Evolutionary conservation across 2,329 filamentous ascomycete genomes (phyloP).

Genomic region (Cordyceps javanica): DNA sequence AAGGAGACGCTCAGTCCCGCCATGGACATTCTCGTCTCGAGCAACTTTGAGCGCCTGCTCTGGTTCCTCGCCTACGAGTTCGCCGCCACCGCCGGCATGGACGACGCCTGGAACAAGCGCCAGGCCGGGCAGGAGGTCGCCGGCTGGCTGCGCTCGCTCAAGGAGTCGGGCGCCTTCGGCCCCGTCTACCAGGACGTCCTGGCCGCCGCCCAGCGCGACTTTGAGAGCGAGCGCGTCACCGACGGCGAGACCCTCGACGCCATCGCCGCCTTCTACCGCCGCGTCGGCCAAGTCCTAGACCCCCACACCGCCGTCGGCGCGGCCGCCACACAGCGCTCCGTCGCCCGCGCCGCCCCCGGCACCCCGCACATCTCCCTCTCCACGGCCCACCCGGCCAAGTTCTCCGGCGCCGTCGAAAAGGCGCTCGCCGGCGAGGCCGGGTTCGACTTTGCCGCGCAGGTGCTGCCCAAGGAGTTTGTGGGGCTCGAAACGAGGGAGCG

Average conservation of each 20-base stretch:
- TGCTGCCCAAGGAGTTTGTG: constrained; percentile 75
- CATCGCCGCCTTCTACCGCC: constrained; percentile 50
- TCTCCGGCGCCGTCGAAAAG: constrained; percentile 74
- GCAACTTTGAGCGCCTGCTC: constrained; percentile 91
- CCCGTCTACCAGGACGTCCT: constrained; percentile 71
- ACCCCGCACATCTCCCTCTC: constrained; percentile 77
- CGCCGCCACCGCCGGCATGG: constrained; percentile 51
- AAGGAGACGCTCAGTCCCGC: constrained; percentile 90
- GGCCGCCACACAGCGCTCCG: constrained; percentile 65
- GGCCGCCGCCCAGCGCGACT: constrained; percentile 62
- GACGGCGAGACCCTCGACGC: constrained; percentile 63
- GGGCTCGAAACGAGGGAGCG: constrained; percentile 72
- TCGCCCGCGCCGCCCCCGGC: constrained; percentile 43
- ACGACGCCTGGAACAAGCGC: constrained; percentile 59
- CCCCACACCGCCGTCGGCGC: constrained; percentile 89
- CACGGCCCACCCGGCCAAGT: constrained; percentile 95
- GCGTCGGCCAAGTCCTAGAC: constrained; percentile 75
- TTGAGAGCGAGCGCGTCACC: constrained; percentile 72
- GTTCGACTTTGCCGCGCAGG: constrained; percentile 68
- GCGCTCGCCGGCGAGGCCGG: constrained; percentile 65
- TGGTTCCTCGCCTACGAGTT: constrained; percentile 86
- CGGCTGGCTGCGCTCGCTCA: constrained; percentile 73
- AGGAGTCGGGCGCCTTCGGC: constrained; percentile 72
- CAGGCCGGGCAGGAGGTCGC: constrained; percentile 71
- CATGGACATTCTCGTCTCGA: constrained; percentile 96